Conservation (phyloP, 495 filamentous ascomycete genomes). For the Trichoderma parareesei region DNA sequence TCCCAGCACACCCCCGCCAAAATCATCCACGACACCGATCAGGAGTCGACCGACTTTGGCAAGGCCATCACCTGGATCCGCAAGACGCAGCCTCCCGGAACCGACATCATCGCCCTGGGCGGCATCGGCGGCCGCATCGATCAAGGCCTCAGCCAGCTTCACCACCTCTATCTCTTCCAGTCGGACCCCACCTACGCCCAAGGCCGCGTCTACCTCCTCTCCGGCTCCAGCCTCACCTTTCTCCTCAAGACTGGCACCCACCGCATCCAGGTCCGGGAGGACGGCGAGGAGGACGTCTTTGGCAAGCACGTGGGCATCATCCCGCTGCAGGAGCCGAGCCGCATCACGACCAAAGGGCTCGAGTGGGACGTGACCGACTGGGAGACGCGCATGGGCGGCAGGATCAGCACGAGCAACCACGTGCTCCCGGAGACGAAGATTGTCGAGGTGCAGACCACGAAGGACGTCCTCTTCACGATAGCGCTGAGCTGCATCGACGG, state of each 20-base stretch:
- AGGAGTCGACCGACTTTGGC: conserved; percentile 71
- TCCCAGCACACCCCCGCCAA: conserved; percentile 33
- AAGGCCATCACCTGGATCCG: conserved; percentile 50
- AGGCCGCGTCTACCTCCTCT: conserved; percentile 59
- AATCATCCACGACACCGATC: conserved; percentile 61
- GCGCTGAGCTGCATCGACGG: conserved; percentile 43
- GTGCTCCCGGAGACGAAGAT: conserved; percentile 43
- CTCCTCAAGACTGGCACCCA: conserved; percentile 63
- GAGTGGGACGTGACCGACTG: conserved; percentile 85
- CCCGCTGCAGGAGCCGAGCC: conserved; percentile 62
- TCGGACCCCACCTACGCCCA: conserved; percentile 33
- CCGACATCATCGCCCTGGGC: conserved; percentile 62
- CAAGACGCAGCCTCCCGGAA: conserved; percentile 17
- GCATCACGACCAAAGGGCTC: conserved; percentile 69
- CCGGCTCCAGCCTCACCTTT: conserved; percentile 71
- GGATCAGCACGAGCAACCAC: conserved; percentile 91
- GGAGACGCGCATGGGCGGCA: conserved; percentile 72
- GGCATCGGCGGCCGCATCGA: conserved; percentile 85
- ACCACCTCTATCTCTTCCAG: conserved; percentile 62
- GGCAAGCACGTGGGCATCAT: conserved; percentile 74
- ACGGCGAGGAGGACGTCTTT: conserved; percentile 37
- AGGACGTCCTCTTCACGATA: conserved; percentile 76
- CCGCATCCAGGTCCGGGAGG: conserved; percentile 52
- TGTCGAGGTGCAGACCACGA: conserved; percentile 54
- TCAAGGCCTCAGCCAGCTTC: conserved; percentile 80